A percentile compares a stretch with the other conserved stretches of the same genome.
phyloP scores from a whole-genome alignment of 2,329 filamentous ascomycete genomes.

The Fusarium heterosporum region DNA sequence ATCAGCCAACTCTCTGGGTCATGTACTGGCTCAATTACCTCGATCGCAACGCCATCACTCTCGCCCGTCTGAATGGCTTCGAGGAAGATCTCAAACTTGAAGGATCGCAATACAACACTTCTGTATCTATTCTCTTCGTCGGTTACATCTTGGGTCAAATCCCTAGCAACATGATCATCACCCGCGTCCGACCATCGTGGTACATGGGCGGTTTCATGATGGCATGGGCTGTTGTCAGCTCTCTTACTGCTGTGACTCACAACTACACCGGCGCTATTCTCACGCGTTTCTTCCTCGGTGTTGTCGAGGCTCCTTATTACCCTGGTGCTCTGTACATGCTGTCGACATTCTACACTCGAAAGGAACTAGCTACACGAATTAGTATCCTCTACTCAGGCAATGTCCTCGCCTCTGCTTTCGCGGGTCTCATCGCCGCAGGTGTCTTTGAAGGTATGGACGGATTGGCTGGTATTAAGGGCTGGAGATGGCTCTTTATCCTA shows the following conservation, averaged over 20 bases:
- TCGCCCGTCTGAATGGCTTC: constrained; percentile 65
- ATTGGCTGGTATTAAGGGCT: constrained; percentile 42
- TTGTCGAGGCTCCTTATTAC: constrained; percentile 57
- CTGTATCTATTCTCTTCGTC: constrained; percentile 53
- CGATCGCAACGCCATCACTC: constrained; percentile 68
- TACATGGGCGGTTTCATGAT: constrained; percentile 57
- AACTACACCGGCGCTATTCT: constrained; percentile 57
- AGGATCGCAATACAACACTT: constrained; percentile 52
- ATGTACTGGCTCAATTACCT: constrained; percentile 59
- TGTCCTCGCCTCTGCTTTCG: constrained; percentile 54
- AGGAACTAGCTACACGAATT: constrained; percentile 58
- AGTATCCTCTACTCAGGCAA: constrained; percentile 59
- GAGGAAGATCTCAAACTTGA: constrained; percentile 63
- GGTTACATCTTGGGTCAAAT: constrained; percentile 53
- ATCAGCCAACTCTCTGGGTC: constrained; percentile 51
- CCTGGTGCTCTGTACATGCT: constrained; percentile 56
- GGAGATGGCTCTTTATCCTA: constrained; percentile 52
- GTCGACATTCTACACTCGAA: constrained; percentile 66
- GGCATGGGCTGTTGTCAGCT: constrained; percentile 56
- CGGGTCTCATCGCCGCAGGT: constrained; percentile 58
- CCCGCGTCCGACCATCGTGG: constrained; percentile 56
- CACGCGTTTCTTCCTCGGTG: constrained; percentile 56
- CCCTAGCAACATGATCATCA: constrained; percentile 57
- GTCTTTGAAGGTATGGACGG: constrained; percentile 54
- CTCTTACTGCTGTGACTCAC: constrained; percentile 55